Conservation (phyloP, 1,284 basidiomycete species). For the Leccinum fallax region DNA sequence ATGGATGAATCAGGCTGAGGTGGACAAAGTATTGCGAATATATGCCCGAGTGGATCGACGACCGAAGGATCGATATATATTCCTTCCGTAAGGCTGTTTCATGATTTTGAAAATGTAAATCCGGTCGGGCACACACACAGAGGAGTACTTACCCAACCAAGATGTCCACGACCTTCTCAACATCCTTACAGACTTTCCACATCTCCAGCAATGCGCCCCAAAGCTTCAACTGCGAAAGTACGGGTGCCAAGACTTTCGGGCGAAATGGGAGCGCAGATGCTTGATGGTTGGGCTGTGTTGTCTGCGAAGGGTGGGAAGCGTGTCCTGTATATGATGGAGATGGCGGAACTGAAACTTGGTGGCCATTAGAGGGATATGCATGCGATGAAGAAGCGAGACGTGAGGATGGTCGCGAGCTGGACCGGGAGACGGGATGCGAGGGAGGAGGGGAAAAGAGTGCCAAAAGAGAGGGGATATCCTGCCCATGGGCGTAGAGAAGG, state of each 20-base stretch:
- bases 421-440: slow-evolving; percentile 23
- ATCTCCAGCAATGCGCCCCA: slow-evolving; percentile 32
- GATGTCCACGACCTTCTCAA: slow-evolving; percentile 26
- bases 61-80: slow-evolving; percentile 61
- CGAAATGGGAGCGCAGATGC: slow-evolving; percentile 15
- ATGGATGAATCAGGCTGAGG: slow-evolving; percentile 11
- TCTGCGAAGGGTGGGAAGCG: slow-evolving; percentile 10
- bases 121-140: neutral
- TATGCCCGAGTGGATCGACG: slow-evolving; percentile 67
- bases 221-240: slow-evolving; percentile 64
- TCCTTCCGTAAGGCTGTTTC: slow-evolving; percentile 68
- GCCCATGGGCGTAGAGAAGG: slow-evolving; percentile 30
- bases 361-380: slow-evolving; percentile 5
- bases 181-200: slow-evolving; percentile 28
- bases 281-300: neutral
- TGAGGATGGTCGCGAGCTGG: slow-evolving; percentile 28
- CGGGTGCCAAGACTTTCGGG: slow-evolving; percentile 77
- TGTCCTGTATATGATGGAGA: slow-evolving; percentile 11
- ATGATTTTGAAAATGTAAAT: neutral
- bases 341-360: slow-evolving; percentile 8
- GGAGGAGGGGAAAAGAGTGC: slow-evolving; percentile 20
- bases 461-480: slow-evolving; percentile 27
- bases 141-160: slow-evolving; percentile 65
- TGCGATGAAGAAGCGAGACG: slow-evolving; percentile 23
- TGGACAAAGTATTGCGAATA: slow-evolving; percentile 59